Conservation (phyloP, 2,329 filamentous ascomycete genomes). For the Colletotrichum salicis region DNA sequence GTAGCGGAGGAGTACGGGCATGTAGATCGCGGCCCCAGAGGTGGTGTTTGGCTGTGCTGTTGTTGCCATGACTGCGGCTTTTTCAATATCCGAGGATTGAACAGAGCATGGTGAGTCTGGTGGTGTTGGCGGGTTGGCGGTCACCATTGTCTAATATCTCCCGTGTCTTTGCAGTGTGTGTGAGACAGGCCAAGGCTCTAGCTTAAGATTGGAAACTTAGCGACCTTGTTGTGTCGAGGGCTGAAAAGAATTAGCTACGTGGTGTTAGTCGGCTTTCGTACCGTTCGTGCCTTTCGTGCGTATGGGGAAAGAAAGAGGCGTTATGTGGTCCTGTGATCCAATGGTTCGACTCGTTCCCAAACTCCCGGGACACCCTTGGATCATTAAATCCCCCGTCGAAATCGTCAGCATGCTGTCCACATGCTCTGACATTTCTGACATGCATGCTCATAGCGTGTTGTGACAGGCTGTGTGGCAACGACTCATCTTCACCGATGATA, state of each 20-base stretch:
- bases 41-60: constrained; percentile 14
- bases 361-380: background rate
- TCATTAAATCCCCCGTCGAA: background rate
- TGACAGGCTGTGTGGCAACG: background rate
- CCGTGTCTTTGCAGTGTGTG: background rate
- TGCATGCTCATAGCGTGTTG: background rate
- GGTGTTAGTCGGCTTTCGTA: background rate
- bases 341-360: background rate
- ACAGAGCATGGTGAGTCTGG: background rate
- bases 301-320: background rate
- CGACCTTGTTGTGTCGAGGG: background rate
- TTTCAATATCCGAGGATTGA: background rate
- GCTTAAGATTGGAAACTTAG: background rate
- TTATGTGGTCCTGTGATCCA: background rate
- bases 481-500: background rate
- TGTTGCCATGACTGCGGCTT: background rate
- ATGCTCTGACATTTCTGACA: background rate
- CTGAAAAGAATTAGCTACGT: background rate
- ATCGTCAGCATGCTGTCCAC: background rate
- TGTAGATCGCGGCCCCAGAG: constrained; percentile 20
- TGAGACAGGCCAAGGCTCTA: background rate
- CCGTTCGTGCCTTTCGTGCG: background rate
- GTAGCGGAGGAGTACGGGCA: constrained; percentile 19
- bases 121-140: background rate
- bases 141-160: background rate